phyloP scores from a whole-genome alignment of 805 yeast species.

The Candida odintsovae region DNA sequence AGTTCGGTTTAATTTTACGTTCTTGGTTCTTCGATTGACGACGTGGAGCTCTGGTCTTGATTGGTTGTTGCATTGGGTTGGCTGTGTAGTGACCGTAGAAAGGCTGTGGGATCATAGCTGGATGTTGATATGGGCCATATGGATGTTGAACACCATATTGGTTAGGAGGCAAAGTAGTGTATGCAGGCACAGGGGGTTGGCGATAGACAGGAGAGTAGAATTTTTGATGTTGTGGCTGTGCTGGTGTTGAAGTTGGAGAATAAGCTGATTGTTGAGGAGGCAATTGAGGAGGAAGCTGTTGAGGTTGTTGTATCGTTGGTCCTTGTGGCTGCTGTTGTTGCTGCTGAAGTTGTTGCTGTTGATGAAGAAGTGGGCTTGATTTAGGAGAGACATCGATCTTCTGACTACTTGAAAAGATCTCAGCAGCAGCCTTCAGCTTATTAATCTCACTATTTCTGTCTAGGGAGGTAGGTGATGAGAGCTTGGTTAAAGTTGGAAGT shows the following conservation, averaged over 20 bases:
- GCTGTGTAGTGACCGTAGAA: neutral
- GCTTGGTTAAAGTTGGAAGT: neutral
- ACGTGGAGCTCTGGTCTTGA: neutral
- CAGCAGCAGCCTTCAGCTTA: slow-evolving; percentile 1
- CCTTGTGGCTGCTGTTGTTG: neutral
- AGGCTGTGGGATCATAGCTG: neutral
- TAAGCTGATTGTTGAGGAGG: neutral
- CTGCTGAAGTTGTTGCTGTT: neutral
- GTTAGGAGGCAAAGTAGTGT: neutral
- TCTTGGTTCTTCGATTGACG: slow-evolving; percentile 1
- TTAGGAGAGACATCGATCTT: neutral
- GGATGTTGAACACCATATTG: neutral
- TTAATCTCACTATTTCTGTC: neutral
- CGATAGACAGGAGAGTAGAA: neutral
- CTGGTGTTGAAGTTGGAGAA: neutral
- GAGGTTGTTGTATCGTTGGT: neutral
- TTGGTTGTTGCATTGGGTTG: neutral
- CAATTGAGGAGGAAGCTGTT: neutral
- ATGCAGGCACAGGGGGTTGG: neutral
- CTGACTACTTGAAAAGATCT: slow-evolving; percentile 1
- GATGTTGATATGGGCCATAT: neutral
- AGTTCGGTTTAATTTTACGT: slow-evolving; percentile 3
- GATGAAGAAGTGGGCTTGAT: neutral
- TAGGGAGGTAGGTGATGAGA: neutral
- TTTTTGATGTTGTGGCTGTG: neutral